phyloP scores from a whole-genome alignment of 176 grass and related monocot genomes.

The Carex pumila region DNA sequence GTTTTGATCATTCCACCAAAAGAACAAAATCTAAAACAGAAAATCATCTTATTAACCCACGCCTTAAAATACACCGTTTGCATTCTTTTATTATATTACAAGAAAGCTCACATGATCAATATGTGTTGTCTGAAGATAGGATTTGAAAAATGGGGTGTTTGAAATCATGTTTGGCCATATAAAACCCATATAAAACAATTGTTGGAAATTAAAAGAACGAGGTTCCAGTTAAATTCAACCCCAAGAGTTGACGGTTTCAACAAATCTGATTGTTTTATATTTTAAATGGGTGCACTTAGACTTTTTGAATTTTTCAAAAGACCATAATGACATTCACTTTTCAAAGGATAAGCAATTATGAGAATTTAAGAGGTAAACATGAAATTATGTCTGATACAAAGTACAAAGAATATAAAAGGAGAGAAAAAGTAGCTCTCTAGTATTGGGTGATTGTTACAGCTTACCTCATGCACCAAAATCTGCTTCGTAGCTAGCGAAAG shows the following conservation, averaged over 20 bases:
- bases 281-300: neutral
- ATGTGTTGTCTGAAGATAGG: neutral
- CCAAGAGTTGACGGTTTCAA: neutral
- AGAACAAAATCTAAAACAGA: neutral
- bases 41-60: neutral
- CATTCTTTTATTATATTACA: neutral
- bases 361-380: neutral
- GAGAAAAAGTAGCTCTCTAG: constrained; percentile 2
- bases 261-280: neutral
- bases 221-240: neutral
- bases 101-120: neutral
- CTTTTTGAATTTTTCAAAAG: neutral
- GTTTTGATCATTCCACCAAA: neutral
- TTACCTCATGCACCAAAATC: constrained; percentile 78
- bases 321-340: neutral
- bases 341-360: neutral
- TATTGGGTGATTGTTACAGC: constrained; percentile 7
- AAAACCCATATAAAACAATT: neutral
- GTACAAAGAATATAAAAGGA: constrained; percentile 11
- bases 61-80: neutral
- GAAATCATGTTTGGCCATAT: neutral
- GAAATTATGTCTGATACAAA: neutral
- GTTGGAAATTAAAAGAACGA: neutral
- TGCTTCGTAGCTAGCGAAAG: constrained; percentile 77
- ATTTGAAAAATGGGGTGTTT: neutral